A percentile compares a stretch with the other conserved stretches of the same genome.
phyloP scores from a whole-genome alignment of 2,329 filamentous ascomycete genomes.

The Colletotrichum limetticola region DNA sequence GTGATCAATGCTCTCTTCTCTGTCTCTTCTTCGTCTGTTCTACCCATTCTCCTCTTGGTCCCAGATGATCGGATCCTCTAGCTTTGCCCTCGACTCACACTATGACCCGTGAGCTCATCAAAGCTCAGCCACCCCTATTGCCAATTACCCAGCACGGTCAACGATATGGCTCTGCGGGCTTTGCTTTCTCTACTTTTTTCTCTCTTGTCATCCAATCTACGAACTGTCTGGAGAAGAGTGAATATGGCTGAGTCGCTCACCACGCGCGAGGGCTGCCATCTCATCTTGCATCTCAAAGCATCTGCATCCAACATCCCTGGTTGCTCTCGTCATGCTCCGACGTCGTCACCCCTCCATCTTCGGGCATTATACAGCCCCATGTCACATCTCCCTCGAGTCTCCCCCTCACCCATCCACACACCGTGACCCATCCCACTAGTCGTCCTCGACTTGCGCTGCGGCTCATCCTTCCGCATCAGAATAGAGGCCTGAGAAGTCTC shows the following conservation, averaged over 20 bases:
- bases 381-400: not conserved
- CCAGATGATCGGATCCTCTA: not conserved
- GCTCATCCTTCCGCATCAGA: slow-evolving; percentile 14
- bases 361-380: slow-evolving; percentile 19
- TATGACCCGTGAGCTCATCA: slow-evolving; percentile 4
- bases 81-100: slow-evolving; percentile 10
- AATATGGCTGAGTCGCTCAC: slow-evolving; percentile 20
- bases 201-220: slow-evolving; percentile 28
- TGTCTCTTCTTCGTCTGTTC: not conserved
- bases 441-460: slow-evolving; percentile 16
- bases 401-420: not conserved
- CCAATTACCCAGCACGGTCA: slow-evolving; percentile 22
- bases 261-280: slow-evolving; percentile 26
- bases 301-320: slow-evolving; percentile 30
- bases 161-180: slow-evolving; percentile 15
- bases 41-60: not conserved
- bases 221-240: not conserved
- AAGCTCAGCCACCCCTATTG: slow-evolving; percentile 28
- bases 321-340: slow-evolving; percentile 14
- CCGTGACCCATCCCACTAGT: not conserved
- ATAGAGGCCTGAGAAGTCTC: slow-evolving; percentile 13
- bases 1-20: not conserved
- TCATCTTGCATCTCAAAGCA: slow-evolving; percentile 34
- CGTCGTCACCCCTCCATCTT: slow-evolving; percentile 11
- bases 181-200: not conserved